Percentiles rank a stretch among this genome's conserved stretches.
phyloP scores from a whole-genome alignment of 2,329 filamentous ascomycete species.

The Trichoderma harzianum region DNA sequence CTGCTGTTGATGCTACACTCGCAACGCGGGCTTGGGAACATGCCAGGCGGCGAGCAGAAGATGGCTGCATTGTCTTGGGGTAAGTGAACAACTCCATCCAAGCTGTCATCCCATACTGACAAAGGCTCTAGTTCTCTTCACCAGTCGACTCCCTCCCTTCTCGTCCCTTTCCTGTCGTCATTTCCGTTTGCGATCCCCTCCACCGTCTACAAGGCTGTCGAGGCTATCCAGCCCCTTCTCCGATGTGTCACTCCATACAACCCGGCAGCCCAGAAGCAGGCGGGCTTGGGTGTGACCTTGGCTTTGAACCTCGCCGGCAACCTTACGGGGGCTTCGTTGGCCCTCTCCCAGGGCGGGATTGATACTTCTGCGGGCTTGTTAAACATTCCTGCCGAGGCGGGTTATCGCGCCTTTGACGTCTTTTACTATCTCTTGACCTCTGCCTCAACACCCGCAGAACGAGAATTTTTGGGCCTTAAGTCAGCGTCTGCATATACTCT shows the following conservation, averaged over 20 bases:
- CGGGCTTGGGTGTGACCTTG: constrained; percentile 75
- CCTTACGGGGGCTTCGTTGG: constrained; percentile 69
- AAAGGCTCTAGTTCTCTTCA: constrained; percentile 70
- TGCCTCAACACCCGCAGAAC: constrained; percentile 82
- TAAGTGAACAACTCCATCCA: constrained; percentile 43
- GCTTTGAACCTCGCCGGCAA: constrained; percentile 79
- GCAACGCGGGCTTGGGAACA: constrained; percentile 91
- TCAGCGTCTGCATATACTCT: constrained; percentile 73
- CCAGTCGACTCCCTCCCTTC: constrained; percentile 78
- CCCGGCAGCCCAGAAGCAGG: constrained; percentile 76
- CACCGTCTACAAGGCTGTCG: constrained; percentile 72
- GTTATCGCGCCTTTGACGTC: constrained; percentile 91
- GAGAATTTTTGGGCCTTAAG: constrained; percentile 82
- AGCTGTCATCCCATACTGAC: neutral
- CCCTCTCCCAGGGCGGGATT: constrained; percentile 82
- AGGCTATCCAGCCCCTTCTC: constrained; percentile 81
- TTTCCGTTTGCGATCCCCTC: constrained; percentile 77
- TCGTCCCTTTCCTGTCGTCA: constrained; percentile 75
- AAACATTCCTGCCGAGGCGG: constrained; percentile 72
- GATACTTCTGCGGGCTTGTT: constrained; percentile 79
- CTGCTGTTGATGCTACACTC: constrained; percentile 74
- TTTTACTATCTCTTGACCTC: constrained; percentile 96
- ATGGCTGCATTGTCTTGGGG: constrained; percentile 89
- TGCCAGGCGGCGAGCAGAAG: constrained; percentile 87
- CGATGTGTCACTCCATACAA: constrained; percentile 86